phyloP scores from a whole-genome alignment of 768 basidiomycete species.

The Megacollybia marginata region DNA sequence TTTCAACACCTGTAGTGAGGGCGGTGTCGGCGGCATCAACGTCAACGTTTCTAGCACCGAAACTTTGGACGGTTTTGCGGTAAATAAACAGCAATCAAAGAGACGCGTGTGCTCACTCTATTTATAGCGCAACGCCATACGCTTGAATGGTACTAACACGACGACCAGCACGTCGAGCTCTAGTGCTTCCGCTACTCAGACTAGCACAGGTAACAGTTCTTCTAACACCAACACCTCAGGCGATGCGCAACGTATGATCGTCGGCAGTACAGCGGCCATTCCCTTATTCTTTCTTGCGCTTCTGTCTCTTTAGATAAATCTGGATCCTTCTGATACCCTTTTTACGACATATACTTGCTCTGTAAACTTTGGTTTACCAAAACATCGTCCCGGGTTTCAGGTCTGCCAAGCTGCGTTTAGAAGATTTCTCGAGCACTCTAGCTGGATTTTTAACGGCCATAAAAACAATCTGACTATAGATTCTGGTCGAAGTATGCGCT shows the following conservation, averaged over 20 bases:
- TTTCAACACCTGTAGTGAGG: conserved; percentile 41
- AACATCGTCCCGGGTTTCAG: no score
- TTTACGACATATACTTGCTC: background rate
- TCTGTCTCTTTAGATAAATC: background rate
- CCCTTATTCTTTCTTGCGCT: background rate
- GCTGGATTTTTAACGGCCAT: no score
- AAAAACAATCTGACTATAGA: no score
- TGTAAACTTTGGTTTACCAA: background rate
- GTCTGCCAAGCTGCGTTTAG: no score
- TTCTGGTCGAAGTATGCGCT: background rate
- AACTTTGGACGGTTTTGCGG: conserved; percentile 35
- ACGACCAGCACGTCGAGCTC: conserved; percentile 2
- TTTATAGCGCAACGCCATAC: conserved; percentile 47
- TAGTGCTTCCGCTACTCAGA: background rate
- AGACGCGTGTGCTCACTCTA: background rate
- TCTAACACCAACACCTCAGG: background rate
- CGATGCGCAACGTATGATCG: background rate
- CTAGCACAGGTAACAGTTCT: background rate
- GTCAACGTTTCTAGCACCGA: conserved; percentile 33
- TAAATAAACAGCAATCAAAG: conserved; percentile 19
- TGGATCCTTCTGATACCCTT: background rate
- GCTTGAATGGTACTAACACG: conserved; percentile 44
- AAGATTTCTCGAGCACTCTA: no score
- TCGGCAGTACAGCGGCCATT: background rate
- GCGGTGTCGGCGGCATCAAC: conserved; percentile 60